Evolutionary conservation across 2,329 filamentous ascomycete genomes (phyloP).

Genomic region (Rhynchosporium agropyri): DNA sequence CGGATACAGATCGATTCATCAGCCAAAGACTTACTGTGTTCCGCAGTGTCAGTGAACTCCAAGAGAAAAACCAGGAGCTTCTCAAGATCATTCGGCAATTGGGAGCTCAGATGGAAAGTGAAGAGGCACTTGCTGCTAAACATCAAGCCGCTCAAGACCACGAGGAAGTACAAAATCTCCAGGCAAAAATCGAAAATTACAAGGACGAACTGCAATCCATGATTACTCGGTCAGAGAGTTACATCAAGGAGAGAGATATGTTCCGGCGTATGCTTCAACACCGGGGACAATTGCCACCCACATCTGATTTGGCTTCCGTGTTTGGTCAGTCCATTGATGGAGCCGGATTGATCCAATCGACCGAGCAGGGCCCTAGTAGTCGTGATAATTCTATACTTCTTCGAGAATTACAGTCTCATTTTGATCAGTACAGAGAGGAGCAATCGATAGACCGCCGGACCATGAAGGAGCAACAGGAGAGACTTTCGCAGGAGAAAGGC

Average conservation of each 20-base stretch:
- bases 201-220: slow-evolving; percentile 85
- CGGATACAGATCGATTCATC: slow-evolving; percentile 85
- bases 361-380: slow-evolving; percentile 57
- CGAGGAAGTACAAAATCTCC: slow-evolving; percentile 72
- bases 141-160: slow-evolving; percentile 65
- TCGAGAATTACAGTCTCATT: slow-evolving; percentile 85
- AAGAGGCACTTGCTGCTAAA: slow-evolving; percentile 74
- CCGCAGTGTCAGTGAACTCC: slow-evolving; percentile 80
- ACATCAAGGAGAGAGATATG: slow-evolving; percentile 95
- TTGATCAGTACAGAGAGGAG: slow-evolving; percentile 87
- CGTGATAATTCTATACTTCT: slow-evolving; percentile 76
- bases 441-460: slow-evolving; percentile 79
- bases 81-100: slow-evolving; percentile 81
- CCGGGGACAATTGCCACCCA: slow-evolving; percentile 61
- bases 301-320: slow-evolving; percentile 64
- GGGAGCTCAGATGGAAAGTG: slow-evolving; percentile 86
- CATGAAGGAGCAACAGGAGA: slow-evolving; percentile 82
- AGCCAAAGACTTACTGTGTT: slow-evolving; percentile 88
- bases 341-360: slow-evolving; percentile 58
- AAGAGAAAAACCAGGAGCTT: slow-evolving; percentile 84
- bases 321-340: slow-evolving; percentile 73
- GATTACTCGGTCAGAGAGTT: slow-evolving; percentile 83
- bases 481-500: slow-evolving; percentile 79
- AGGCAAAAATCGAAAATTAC: slow-evolving; percentile 74
- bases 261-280: slow-evolving; percentile 93